Percentiles rank a stretch among this genome's conserved stretches.
phyloP scores from a whole-genome alignment of 768 basidiomycete species.

The Russula ochroleuca region DNA sequence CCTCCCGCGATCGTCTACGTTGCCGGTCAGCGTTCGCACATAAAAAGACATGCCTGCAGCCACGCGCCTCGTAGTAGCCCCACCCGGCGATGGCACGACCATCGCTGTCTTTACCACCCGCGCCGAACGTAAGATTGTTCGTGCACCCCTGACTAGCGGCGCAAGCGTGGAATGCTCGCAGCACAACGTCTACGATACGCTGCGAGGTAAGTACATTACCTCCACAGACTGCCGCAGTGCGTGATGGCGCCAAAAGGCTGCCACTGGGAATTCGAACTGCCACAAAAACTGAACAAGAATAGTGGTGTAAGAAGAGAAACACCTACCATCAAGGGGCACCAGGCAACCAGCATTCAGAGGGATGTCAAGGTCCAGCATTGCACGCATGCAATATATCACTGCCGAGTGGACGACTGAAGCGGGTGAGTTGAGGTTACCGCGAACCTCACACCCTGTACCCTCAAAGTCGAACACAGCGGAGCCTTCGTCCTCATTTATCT shows the following conservation, averaged over 20 bases:
- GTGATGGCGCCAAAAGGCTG: slow-evolving; percentile 74
- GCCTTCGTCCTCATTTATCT: slow-evolving; percentile 68
- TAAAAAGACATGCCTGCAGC: slow-evolving; percentile 2
- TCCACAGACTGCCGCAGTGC: slow-evolving; percentile 86
- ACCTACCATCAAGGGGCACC: slow-evolving; percentile 72
- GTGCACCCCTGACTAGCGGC: slow-evolving; percentile 94
- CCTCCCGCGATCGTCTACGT: slow-evolving; percentile 88
- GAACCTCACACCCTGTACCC: slow-evolving; percentile 79
- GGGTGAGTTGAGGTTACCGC: slow-evolving; percentile 81
- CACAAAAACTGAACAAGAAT: slow-evolving; percentile 23
- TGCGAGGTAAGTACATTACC: slow-evolving; percentile 91
- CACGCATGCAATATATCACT: slow-evolving; percentile 83
- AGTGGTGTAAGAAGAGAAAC: neutral
- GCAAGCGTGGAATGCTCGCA: slow-evolving; percentile 87
- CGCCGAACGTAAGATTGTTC: slow-evolving; percentile 88
- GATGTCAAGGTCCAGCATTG: slow-evolving; percentile 82
- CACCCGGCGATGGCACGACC: slow-evolving; percentile 74
- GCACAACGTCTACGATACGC: slow-evolving; percentile 89
- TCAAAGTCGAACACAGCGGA: slow-evolving; percentile 82
- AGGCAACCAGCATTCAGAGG: slow-evolving; percentile 94
- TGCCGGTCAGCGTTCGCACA: neutral
- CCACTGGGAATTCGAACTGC: slow-evolving; percentile 76
- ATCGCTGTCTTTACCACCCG: slow-evolving; percentile 80
- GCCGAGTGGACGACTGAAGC: slow-evolving; percentile 84
- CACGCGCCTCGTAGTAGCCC: slow-evolving; percentile 79